Percentiles rank a stretch among this genome's conserved stretches.
phyloP scores from a whole-genome alignment of 1,284 basidiomycete genomes.

The Fistulina hepatica region DNA sequence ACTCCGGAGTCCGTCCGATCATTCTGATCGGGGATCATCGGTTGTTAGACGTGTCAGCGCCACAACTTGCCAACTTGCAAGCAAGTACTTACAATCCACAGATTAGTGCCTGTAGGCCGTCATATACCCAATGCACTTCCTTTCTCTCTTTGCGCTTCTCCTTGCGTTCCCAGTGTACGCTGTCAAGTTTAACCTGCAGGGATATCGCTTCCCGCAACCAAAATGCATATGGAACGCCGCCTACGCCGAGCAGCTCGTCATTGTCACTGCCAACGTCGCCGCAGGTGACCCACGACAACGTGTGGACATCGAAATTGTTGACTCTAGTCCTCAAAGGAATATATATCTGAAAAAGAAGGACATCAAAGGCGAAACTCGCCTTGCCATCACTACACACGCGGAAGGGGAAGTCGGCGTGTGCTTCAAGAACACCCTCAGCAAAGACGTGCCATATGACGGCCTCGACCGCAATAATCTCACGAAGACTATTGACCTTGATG shows the following conservation, averaged over 20 bases:
- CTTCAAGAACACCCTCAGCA: constrained; percentile 71
- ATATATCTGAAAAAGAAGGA: constrained; percentile 86
- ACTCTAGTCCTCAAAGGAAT: constrained; percentile 80
- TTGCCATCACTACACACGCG: constrained; percentile 90
- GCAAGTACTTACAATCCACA: too few species aligned
- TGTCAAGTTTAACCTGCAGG: constrained; percentile 75
- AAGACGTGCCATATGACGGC: constrained; percentile 26
- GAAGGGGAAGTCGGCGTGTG: constrained; percentile 95
- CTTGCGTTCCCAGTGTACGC: constrained; percentile 39
- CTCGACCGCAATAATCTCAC: neutral
- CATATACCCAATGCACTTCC: constrained; percentile 18
- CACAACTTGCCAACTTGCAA: too few species aligned
- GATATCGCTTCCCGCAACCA: constrained; percentile 55
- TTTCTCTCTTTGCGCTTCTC: constrained; percentile 21
- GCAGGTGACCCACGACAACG: constrained; percentile 64
- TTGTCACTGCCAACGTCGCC: constrained; percentile 88
- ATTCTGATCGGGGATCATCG: too few species aligned
- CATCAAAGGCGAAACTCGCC: constrained; percentile 83
- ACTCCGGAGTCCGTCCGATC: too few species aligned
- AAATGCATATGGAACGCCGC: constrained; percentile 94
- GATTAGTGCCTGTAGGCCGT: too few species aligned
- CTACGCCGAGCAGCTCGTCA: constrained; percentile 77
- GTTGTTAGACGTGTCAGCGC: too few species aligned
- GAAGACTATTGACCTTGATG: constrained; percentile 82
- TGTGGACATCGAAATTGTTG: constrained; percentile 90